Base-by-base conservation (phyloP, 345 rosid species). In the Eucalyptus albens region DNA sequence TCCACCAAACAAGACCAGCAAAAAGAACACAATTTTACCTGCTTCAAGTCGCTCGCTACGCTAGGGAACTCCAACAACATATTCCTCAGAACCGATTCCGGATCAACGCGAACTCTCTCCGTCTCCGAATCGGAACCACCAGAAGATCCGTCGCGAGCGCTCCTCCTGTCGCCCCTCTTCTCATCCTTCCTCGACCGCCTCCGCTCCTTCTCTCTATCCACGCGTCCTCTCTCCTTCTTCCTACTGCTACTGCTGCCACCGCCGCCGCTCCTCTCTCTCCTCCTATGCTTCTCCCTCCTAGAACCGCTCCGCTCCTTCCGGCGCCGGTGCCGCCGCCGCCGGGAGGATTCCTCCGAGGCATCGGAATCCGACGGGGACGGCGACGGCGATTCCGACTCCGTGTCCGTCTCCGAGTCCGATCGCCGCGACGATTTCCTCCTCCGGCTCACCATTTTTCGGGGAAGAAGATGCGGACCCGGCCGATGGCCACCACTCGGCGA, bases 41-140 rank as follows among this genome's bases (percentile, higher is more conserved):
- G 97, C 90, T 89, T 95, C 93, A 97, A 90, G 92, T 96, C 99
- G 89, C 88, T 90, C 42, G 93, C 96, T 88, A 95, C 96, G 69
- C 91, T 87, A 55, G 98, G 98, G 81, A 95, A 97, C 87, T 96
- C 95, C 40, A 44, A 53, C 7, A 97, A 89, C 93, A 96, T 88
- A 87, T 92, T 94, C 65, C 92, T 89, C 11, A 94, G 93, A 59
- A 92, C 96, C 77, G 62, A 91, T 90, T 92, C 95, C 50, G 99
- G 95, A 15, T 87, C 90, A 82, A 92, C 83, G 72, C 87, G 89
- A 44, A 72, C 86, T 29, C 87, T 85, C 88, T 92, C 94, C 3
- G 81, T 29, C 55, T 86, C 88, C 88, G 45, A 15, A 45, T 86
- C 87, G 12, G 94, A 94, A 45, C 77, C 90, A 37, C 90, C 91